Percentiles rank a stretch among this genome's conserved stretches.
phyloP scores from a whole-genome alignment of 306 rosid genomes.

The Rosa persica region DNA sequence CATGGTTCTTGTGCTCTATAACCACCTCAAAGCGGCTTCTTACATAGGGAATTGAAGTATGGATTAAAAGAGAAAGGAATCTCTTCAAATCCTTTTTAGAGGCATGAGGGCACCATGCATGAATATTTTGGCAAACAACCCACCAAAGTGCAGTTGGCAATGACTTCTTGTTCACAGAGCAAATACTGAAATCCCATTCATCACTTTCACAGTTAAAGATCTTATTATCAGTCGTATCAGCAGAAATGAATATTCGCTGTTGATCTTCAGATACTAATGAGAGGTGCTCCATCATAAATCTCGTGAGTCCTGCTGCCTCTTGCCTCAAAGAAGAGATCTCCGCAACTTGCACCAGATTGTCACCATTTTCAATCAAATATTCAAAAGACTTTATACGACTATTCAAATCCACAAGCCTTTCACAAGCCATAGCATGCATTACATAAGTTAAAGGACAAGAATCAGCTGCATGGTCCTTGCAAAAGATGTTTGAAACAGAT shows the following conservation, averaged over 20 bases:
- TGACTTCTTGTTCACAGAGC: conserved; percentile 48
- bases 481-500: conserved; percentile 54
- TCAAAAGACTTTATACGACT: conserved; percentile 56
- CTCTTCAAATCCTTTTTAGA: conserved; percentile 62
- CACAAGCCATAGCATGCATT: conserved; percentile 78
- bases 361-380: conserved; percentile 57
- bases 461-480: conserved; percentile 33
- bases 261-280: conserved; percentile 45
- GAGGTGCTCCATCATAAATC: conserved; percentile 66
- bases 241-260: conserved; percentile 35
- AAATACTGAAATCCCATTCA: conserved; percentile 56
- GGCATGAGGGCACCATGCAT: conserved; percentile 77
- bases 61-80: conserved; percentile 63
- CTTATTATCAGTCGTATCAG: conserved; percentile 31
- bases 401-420: conserved; percentile 84
- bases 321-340: conserved; percentile 51
- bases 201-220: conserved; percentile 40
- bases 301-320: conserved; percentile 73
- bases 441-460: conserved; percentile 57
- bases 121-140: conserved; percentile 72
- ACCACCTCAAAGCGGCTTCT: conserved; percentile 39
- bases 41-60: conserved; percentile 43
- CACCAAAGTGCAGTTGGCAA: conserved; percentile 79
- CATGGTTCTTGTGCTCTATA: conserved; percentile 26
- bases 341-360: conserved; percentile 33